These are phyloP conservation scores for Rhizopus arrhizus DNA, from an alignment of 371 early-diverging fungal species.

Conservation along the genomic window DNA sequence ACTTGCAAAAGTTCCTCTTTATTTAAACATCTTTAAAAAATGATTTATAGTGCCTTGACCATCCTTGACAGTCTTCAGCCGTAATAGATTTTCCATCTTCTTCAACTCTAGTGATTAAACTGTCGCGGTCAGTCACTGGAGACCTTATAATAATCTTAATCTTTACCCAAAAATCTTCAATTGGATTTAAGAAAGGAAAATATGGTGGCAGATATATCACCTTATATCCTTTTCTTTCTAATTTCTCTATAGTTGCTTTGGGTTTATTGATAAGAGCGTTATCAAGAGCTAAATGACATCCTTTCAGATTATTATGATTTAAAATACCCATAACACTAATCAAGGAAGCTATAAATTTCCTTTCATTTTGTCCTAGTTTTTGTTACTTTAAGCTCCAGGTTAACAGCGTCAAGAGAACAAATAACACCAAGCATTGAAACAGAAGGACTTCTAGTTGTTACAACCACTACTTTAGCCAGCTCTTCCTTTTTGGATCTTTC, in stretches of 20 bases:
- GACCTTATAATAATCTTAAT: conserved; percentile 4
- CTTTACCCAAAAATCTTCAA: conserved; percentile 21
- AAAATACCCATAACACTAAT: conserved; percentile 5
- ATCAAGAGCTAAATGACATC: neutral
- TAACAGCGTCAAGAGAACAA: no score
- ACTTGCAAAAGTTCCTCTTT: neutral
- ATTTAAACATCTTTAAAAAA: conserved; percentile 8
- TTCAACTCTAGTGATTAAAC: conserved; percentile 17
- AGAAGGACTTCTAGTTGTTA: no score
- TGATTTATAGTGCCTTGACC: conserved; percentile 9
- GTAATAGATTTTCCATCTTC: conserved; percentile 11
- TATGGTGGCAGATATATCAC: conserved; percentile 11
- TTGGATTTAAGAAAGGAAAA: conserved; percentile 15
- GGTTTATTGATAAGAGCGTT: no score
- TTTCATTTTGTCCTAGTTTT: no score
- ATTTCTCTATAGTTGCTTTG: neutral
- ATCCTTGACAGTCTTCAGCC: conserved; percentile 10
- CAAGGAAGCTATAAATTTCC: no score
- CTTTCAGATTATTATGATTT: conserved; percentile 4
- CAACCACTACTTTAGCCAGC: no score
- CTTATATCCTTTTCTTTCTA: neutral
- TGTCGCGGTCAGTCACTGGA: conserved; percentile 1
- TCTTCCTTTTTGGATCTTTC: no score
- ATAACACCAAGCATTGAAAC: no score
- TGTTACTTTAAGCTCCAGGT: no score